A percentile compares a stretch with the other conserved stretches of the same genome.
Conservation (phyloP, 2,329 filamentous ascomycete genomes). For the Colletotrichum ledebouriae region DNA sequence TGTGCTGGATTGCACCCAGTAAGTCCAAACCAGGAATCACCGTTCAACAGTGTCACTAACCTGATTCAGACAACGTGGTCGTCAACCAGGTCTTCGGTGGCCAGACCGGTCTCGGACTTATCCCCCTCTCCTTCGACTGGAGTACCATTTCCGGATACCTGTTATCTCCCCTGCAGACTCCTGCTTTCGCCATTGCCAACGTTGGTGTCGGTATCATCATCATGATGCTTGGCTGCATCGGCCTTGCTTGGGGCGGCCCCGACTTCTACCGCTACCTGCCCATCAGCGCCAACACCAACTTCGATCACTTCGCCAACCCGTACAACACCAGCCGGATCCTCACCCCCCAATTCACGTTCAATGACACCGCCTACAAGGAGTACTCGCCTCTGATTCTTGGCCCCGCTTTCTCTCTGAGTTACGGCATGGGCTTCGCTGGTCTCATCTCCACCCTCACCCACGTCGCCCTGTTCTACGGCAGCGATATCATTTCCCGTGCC, state of each 20-base stretch:
- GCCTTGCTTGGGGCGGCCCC: constrained; percentile 62
- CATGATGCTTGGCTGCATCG: constrained; percentile 65
- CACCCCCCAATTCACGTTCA: constrained; percentile 66
- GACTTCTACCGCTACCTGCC: constrained; percentile 62
- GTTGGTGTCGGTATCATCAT: constrained; percentile 65
- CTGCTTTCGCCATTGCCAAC: constrained; percentile 70
- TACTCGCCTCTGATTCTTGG: constrained; percentile 69
- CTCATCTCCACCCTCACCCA: constrained; percentile 67
- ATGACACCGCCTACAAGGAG: constrained; percentile 70
- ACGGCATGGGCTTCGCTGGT: constrained; percentile 70
- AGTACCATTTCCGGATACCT: constrained; percentile 63
- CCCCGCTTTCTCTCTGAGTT: constrained; percentile 67
- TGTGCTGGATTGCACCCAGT: constrained; percentile 71
- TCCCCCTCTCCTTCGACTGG: constrained; percentile 73
- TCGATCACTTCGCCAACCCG: constrained; percentile 71
- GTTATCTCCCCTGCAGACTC: constrained; percentile 63
- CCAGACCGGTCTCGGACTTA: constrained; percentile 68
- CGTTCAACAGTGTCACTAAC: too few relatives aligned
- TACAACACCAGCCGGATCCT: constrained; percentile 74
- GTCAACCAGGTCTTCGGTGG: constrained; percentile 75
- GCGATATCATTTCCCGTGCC: constrained; percentile 57
- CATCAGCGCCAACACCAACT: constrained; percentile 65
- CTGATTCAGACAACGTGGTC: constrained; percentile 59
- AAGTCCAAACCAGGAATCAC: too few relatives aligned
- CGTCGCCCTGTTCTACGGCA: constrained; percentile 64